Evolutionary conservation across 441 rosid species (phyloP).

Genomic region (Melastoma candidum): DNA sequence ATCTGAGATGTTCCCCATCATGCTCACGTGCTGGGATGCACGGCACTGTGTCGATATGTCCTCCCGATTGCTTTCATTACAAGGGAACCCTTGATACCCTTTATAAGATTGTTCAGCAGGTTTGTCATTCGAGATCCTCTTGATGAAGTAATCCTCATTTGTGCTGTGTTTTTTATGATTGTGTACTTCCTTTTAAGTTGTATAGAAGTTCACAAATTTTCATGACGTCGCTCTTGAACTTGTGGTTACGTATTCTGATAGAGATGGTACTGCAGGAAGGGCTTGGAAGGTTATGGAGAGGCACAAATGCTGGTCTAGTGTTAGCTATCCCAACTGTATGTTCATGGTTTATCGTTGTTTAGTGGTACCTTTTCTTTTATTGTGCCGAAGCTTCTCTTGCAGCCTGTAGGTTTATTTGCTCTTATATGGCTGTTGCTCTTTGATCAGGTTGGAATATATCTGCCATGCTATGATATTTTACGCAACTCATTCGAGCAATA

Average conservation of each 20-base stretch:
- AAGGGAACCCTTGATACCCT: slow-evolving; percentile 92
- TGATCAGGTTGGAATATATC: slow-evolving; percentile 84
- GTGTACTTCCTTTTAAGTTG: background rate
- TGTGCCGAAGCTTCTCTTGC: slow-evolving; percentile 2
- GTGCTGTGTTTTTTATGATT: no score
- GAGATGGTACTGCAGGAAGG: slow-evolving; percentile 60
- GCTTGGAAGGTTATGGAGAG: slow-evolving; percentile 83
- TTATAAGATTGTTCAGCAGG: slow-evolving; percentile 89
- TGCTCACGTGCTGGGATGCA: slow-evolving; percentile 97
- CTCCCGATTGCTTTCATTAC: slow-evolving; percentile 97
- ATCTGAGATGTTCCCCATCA: slow-evolving; percentile 89
- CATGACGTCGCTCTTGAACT: background rate
- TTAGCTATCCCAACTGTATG: slow-evolving; percentile 89
- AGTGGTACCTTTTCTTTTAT: background rate
- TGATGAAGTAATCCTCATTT: no score
- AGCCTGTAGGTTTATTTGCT: slow-evolving; percentile 7
- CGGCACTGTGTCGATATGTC: slow-evolving; percentile 94
- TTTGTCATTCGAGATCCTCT: slow-evolving; percentile 16
- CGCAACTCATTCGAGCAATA: slow-evolving; percentile 68
- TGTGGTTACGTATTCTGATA: slow-evolving; percentile 2
- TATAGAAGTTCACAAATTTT: background rate
- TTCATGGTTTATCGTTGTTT: background rate
- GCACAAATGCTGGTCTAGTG: slow-evolving; percentile 93
- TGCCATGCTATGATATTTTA: slow-evolving; percentile 87
- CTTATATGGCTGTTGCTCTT: slow-evolving; percentile 3